These are phyloP conservation scores for Backusella tarrabulga DNA, from an alignment of 192 early-diverging fungal genomes.

Conservation along the genomic window DNA sequence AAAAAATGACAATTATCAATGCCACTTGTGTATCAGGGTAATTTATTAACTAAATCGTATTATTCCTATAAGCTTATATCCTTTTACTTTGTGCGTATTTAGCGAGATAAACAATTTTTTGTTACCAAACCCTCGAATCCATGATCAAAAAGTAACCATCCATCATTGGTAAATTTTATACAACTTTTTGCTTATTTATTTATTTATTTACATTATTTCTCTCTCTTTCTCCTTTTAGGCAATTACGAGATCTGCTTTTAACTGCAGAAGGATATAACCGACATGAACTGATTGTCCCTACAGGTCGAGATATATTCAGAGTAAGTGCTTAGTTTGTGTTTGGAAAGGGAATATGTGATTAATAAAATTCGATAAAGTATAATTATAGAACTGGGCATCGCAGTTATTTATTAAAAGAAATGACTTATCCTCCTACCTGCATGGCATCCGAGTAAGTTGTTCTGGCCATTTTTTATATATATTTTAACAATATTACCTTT, in stretches of 20 bases:
- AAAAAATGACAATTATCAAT: conserved; percentile 24
- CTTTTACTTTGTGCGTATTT: background rate
- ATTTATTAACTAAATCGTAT: no score
- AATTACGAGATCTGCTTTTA: conserved; percentile 85
- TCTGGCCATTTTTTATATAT: background rate
- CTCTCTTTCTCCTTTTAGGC: conserved; percentile 53
- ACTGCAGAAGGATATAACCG: conserved; percentile 62
- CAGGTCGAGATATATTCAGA: conserved; percentile 60
- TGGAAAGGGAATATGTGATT: background rate
- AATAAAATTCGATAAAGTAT: conserved; percentile 33
- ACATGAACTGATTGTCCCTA: conserved; percentile 80
- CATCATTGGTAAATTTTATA: conserved; percentile 74
- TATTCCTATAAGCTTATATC: background rate
- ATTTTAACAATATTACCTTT: background rate
- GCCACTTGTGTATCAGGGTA: conserved; percentile 23
- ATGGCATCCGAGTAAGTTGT: conserved; percentile 61
- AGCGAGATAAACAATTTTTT: conserved; percentile 29
- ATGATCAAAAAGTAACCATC: conserved; percentile 81
- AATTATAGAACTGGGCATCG: conserved; percentile 49
- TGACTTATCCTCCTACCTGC: conserved; percentile 77
- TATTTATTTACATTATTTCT: background rate
- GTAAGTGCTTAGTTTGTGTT: conserved; percentile 15
- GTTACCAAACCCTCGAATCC: conserved; percentile 61
- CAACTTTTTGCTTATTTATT: background rate
- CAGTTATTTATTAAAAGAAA: conserved; percentile 64